Conservation (phyloP, 495 filamentous ascomycete genomes). For the Endocarpon pusillum region DNA sequence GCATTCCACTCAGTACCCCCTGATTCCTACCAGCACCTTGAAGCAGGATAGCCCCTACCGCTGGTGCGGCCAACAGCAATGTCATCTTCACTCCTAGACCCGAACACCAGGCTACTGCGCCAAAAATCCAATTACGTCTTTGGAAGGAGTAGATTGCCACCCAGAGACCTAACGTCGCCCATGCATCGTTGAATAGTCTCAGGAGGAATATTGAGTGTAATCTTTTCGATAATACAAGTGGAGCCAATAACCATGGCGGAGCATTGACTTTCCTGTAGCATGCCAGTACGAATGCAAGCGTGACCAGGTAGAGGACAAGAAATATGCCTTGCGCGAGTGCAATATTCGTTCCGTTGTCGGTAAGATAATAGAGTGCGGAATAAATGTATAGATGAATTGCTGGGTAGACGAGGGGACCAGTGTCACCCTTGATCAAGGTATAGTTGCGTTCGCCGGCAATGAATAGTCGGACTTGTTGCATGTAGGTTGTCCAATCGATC, state of each 20-base stretch:
- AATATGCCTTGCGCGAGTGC: conserved; percentile 67
- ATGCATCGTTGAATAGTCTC: conserved; percentile 88
- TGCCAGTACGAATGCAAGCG: conserved; percentile 56
- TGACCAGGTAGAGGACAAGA: conserved; percentile 54
- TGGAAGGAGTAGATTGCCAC: conserved; percentile 62
- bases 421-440: conserved; percentile 65
- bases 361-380: conserved; percentile 58
- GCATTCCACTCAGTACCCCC: conserved; percentile 44
- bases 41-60: conserved; percentile 53
- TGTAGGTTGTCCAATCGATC: conserved; percentile 95
- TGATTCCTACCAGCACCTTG: conserved; percentile 45
- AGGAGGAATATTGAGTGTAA: conserved; percentile 87
- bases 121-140: conserved; percentile 49
- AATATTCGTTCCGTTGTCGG: conserved; percentile 60
- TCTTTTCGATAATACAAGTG: conserved; percentile 78
- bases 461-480: conserved; percentile 76
- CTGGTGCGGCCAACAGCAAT: conserved; percentile 63
- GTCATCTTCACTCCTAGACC: conserved; percentile 92
- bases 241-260: conserved; percentile 74
- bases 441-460: conserved; percentile 79
- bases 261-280: conserved; percentile 68
- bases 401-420: conserved; percentile 87
- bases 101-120: conserved; percentile 52
- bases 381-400: conserved; percentile 89
- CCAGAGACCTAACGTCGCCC: conserved; percentile 69